Evolutionary conservation across 2,329 filamentous ascomycete species (phyloP).

Genomic region (Apiospora kogelbergensis): DNA sequence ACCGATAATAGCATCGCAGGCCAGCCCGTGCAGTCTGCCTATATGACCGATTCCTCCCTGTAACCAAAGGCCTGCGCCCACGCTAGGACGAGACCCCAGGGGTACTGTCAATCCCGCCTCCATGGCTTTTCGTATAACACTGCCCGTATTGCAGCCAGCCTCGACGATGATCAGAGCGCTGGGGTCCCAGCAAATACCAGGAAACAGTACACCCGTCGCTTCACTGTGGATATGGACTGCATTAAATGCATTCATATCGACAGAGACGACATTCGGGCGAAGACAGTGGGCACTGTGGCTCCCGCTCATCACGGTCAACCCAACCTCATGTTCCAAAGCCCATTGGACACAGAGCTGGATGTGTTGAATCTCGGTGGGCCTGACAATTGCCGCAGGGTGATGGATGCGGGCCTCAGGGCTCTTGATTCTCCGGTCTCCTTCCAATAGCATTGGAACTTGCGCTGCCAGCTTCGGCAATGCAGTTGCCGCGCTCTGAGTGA

Average conservation of each 20-base stretch:
- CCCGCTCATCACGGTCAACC: constrained; percentile 55
- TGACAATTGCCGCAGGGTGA: constrained; percentile 42
- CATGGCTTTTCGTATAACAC: constrained; percentile 51
- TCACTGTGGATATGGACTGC: constrained; percentile 41
- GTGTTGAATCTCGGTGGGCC: constrained; percentile 46
- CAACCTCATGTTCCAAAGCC: constrained; percentile 46
- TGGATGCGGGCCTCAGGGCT: constrained; percentile 42
- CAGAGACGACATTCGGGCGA: constrained; percentile 48
- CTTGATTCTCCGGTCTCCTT: neutral
- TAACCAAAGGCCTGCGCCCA: constrained; percentile 62
- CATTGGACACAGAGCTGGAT: constrained; percentile 57
- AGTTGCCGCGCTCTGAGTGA: neutral
- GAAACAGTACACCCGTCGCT: neutral
- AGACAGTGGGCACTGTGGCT: constrained; percentile 62
- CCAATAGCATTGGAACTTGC: neutral
- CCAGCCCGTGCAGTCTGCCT: constrained; percentile 53
- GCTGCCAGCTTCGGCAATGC: neutral
- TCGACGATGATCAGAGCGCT: constrained; percentile 45
- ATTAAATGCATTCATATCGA: constrained; percentile 61
- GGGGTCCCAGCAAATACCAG: constrained; percentile 13
- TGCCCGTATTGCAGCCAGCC: constrained; percentile 55
- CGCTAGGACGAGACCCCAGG: constrained; percentile 60
- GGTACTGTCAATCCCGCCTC: constrained; percentile 53
- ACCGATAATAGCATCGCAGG: constrained; percentile 61
- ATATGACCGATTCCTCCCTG: constrained; percentile 66